These are phyloP conservation scores for Alliaria petiolata DNA, from an alignment of 345 rosid species.

Conservation along the genomic window DNA sequence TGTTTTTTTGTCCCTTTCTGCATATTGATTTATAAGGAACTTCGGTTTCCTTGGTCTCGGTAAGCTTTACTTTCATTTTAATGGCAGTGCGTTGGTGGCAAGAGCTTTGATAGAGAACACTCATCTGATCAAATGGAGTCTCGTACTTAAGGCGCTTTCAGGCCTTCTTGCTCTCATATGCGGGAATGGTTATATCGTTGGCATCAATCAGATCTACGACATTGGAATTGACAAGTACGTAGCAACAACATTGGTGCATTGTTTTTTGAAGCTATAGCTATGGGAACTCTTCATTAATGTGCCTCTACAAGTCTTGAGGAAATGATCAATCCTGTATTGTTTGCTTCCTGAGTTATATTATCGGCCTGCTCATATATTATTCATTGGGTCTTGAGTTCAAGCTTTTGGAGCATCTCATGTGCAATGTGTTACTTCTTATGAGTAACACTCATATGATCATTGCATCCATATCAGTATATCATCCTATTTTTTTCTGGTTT, in stretches of 20 bases:
- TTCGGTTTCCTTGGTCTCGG: not conserved
- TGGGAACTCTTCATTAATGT: not conserved
- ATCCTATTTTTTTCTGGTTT: not conserved
- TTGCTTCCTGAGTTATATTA: not conserved
- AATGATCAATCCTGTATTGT: not conserved
- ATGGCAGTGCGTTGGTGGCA: slow-evolving; percentile 79
- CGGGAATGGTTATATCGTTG: slow-evolving; percentile 95
- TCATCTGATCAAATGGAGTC: slow-evolving; percentile 75
- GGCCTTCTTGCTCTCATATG: slow-evolving; percentile 90
- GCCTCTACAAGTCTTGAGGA: not conserved
- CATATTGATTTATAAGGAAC: not conserved
- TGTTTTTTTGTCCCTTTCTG: slow-evolving; percentile 26
- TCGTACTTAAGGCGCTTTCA: slow-evolving; percentile 72
- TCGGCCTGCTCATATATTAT: no score
- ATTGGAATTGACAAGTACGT: slow-evolving; percentile 94
- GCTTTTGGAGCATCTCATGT: not conserved
- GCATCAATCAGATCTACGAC: slow-evolving; percentile 98
- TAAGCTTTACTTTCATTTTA: slow-evolving; percentile 9
- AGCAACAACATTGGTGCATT: not conserved
- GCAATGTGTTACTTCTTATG: not conserved
- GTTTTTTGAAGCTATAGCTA: not conserved
- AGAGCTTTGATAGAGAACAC: slow-evolving; percentile 87
- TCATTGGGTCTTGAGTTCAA: no score
- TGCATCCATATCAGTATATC: not conserved
- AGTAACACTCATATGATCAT: no score